A percentile compares a stretch with the other conserved stretches of the same genome.
Evolutionary conservation across 768 basidiomycete species (phyloP).

Genomic region (Boletus sensibilis): DNA sequence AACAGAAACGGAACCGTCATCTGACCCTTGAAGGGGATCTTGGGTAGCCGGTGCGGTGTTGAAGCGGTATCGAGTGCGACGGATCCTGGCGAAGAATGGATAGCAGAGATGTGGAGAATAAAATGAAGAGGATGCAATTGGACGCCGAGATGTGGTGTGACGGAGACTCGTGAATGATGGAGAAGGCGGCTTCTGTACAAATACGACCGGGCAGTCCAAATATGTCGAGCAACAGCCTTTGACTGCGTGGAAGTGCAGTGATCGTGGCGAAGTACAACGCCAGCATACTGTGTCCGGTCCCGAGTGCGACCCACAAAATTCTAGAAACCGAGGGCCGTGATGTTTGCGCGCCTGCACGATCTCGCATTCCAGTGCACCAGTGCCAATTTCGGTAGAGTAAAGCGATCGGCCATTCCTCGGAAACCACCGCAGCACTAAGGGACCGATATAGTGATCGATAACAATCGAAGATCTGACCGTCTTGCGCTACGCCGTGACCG

Average conservation of each 20-base stretch:
- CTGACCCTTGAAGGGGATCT: constrained; percentile 9
- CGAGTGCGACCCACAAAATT: constrained; percentile 40
- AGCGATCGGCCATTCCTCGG: constrained; percentile 31
- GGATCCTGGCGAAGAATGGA: constrained; percentile 24
- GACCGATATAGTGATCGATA: constrained; percentile 52
- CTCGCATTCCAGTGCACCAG: constrained; percentile 46
- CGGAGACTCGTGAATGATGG: constrained; percentile 37
- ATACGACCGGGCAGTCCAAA: constrained; percentile 14
- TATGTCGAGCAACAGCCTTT: constrained; percentile 9
- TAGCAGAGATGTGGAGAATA: constrained; percentile 16
- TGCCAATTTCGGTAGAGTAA: constrained; percentile 37
- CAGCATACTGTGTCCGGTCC: constrained; percentile 31
- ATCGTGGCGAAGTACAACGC: constrained; percentile 22
- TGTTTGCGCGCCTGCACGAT: constrained; percentile 37
- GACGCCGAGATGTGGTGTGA: constrained; percentile 38
- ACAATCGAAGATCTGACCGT: constrained; percentile 40
- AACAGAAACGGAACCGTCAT: constrained; percentile 13
- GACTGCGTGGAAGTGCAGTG: constrained; percentile 3
- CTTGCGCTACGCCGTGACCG: constrained; percentile 40
- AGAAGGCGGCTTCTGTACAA: constrained; percentile 29
- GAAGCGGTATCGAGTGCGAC: constrained; percentile 19
- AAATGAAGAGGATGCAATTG: constrained; percentile 15
- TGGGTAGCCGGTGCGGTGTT: constrained; percentile 10
- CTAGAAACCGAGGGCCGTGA: constrained; percentile 40
- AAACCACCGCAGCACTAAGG: constrained; percentile 23